Conservation (phyloP, 2,329 filamentous ascomycete genomes). For the Fusarium bactridioides region DNA sequence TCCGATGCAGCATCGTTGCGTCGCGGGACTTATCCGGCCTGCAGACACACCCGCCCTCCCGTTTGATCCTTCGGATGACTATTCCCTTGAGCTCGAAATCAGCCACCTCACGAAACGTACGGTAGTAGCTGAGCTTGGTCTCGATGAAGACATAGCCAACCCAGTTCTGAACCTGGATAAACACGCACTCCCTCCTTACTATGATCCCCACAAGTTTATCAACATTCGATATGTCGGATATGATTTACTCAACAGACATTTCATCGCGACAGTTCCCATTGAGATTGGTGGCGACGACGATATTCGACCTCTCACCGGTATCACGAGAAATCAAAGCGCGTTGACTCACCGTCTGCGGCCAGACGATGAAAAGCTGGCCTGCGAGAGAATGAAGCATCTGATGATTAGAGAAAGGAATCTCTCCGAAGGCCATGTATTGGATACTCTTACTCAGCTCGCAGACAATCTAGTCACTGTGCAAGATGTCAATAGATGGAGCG, state of each 20-base stretch:
- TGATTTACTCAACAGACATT: background rate
- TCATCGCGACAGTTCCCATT: background rate
- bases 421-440: background rate
- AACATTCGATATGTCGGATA: background rate
- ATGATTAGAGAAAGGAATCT: background rate
- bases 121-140: background rate
- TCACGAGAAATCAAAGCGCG: background rate
- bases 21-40: background rate
- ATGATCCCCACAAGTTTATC: background rate
- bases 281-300: background rate
- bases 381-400: background rate
- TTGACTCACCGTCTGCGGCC: background rate
- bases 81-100: background rate
- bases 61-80: background rate
- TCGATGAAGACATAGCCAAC: background rate
- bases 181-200: background rate
- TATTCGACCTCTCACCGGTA: background rate
- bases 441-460: no score
- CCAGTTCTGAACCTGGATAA: background rate
- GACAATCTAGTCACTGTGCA: background rate
- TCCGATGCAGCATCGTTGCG: background rate
- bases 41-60: background rate
- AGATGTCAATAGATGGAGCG: background rate
- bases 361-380: background rate
- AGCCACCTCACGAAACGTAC: background rate